A percentile compares a stretch with the other conserved stretches of the same genome.
Conservation (phyloP, 169 alveolate species). For the Eimeria falciformis region DNA sequence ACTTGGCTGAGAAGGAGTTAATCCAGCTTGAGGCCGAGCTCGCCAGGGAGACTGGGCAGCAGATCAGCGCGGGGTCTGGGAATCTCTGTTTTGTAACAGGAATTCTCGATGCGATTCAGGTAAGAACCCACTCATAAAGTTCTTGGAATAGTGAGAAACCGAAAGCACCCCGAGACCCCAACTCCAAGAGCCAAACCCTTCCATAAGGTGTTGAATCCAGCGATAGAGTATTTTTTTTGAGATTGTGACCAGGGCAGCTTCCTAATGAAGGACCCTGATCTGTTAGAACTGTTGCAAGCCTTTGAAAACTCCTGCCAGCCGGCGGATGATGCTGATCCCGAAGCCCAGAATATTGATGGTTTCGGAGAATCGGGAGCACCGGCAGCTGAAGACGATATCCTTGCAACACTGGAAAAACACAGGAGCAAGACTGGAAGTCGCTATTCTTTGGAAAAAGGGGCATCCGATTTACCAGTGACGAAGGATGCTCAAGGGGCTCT, state of each 20-base stretch:
- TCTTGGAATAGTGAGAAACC: background rate
- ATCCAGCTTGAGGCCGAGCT: slow-evolving; percentile 77
- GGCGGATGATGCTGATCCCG: background rate
- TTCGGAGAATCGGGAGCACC: slow-evolving; percentile 22
- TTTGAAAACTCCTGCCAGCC: slow-evolving; percentile 74
- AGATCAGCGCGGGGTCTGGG: slow-evolving; percentile 39
- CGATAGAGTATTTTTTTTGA: background rate
- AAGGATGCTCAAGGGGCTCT: slow-evolving; percentile 62
- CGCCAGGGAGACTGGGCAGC: slow-evolving; percentile 76
- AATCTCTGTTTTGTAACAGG: slow-evolving; percentile 70
- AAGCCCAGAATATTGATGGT: slow-evolving; percentile 6
- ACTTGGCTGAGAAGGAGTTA: slow-evolving; percentile 76
- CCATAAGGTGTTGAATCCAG: too few relatives aligned
- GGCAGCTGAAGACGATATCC: background rate
- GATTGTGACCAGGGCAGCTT: slow-evolving; percentile 60
- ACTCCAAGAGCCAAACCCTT: too few relatives aligned
- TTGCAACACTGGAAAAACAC: slow-evolving; percentile 27
- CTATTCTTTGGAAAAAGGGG: background rate
- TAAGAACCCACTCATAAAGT: background rate
- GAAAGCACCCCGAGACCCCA: background rate
- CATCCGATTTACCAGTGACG: slow-evolving; percentile 27
- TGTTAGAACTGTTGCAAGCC: slow-evolving; percentile 71
- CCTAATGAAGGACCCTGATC: slow-evolving; percentile 72
- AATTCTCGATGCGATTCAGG: slow-evolving; percentile 75
- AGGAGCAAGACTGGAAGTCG: background rate